phyloP scores from a whole-genome alignment of 2,329 filamentous ascomycete genomes.

The Aspergillus novofumigatus region DNA sequence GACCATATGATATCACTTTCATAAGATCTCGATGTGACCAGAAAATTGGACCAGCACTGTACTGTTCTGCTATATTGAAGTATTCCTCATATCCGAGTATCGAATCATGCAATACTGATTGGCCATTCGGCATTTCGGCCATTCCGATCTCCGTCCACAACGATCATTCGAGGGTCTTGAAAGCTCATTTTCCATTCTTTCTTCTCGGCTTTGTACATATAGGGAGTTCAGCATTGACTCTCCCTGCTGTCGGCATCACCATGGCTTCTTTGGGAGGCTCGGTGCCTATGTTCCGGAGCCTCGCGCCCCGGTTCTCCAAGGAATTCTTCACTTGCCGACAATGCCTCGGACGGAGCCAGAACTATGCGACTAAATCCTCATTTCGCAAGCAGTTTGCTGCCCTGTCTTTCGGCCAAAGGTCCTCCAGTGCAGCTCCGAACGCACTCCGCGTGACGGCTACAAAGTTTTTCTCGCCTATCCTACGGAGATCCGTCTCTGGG shows the following conservation, averaged over 20 bases:
- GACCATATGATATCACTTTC: neutral
- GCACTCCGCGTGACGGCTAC: slow-evolving; percentile 21
- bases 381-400: slow-evolving; percentile 29
- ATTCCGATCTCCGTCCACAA: slow-evolving; percentile 8
- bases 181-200: neutral
- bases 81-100: neutral
- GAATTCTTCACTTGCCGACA: slow-evolving; percentile 41
- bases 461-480: slow-evolving; percentile 24
- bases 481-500: slow-evolving; percentile 20
- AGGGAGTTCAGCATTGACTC: neutral
- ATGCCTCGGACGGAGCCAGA: slow-evolving; percentile 32
- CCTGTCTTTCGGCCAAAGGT: slow-evolving; percentile 22
- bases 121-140: slow-evolving; percentile 11
- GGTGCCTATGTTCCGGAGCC: slow-evolving; percentile 28
- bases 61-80: neutral
- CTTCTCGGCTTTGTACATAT: neutral
- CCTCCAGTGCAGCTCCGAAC: slow-evolving; percentile 23
- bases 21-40: neutral
- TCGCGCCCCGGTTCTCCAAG: slow-evolving; percentile 34
- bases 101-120: slow-evolving; percentile 18
- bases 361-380: slow-evolving; percentile 25
- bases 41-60: neutral
- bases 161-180: neutral
- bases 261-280: slow-evolving; percentile 34
- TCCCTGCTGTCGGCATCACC: slow-evolving; percentile 7